Evolutionary conservation across 179 eudicot genomes (phyloP).

Genomic region (Corrigiola litoralis): DNA sequence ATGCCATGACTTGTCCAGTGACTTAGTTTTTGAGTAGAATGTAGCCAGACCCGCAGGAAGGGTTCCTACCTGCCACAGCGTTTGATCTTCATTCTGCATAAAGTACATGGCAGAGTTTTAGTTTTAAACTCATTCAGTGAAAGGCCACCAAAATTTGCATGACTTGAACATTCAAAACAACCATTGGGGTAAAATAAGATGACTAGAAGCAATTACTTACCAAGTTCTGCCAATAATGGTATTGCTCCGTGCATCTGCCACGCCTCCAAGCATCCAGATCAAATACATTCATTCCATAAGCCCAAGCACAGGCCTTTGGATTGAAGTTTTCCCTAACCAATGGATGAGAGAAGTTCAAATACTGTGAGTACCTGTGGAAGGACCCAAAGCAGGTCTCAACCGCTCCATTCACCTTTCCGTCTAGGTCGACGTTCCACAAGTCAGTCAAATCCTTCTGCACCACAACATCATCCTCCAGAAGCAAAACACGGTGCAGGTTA

Average conservation of each 20-base stretch:
- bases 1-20: slow-evolving; percentile 83
- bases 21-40: slow-evolving; percentile 65
- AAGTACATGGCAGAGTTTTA: neutral
- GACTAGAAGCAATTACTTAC: slow-evolving; percentile 18
- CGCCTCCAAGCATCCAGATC: slow-evolving; percentile 52
- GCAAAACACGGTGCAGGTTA: slow-evolving; percentile 56
- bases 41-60: slow-evolving; percentile 70
- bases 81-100: slow-evolving; percentile 55
- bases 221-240: slow-evolving; percentile 42
- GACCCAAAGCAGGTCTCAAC: slow-evolving; percentile 87
- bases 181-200: too few relatives aligned
- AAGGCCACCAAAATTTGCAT: neutral
- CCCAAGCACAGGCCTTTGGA: slow-evolving; percentile 84
- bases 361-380: slow-evolving; percentile 70
- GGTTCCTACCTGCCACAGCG: slow-evolving; percentile 66
- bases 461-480: slow-evolving; percentile 77
- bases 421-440: slow-evolving; percentile 66
- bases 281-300: slow-evolving; percentile 74
- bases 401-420: slow-evolving; percentile 75
- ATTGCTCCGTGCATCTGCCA: slow-evolving; percentile 40
- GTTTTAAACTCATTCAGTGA: neutral
- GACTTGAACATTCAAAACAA: neutral
- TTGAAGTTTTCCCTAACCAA: slow-evolving; percentile 63
- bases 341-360: slow-evolving; percentile 78
- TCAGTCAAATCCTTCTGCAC: slow-evolving; percentile 81